Evolutionary conservation across 2,329 filamentous ascomycete genomes (phyloP).

Genomic region (Pestalotiopsis sp.): DNA sequence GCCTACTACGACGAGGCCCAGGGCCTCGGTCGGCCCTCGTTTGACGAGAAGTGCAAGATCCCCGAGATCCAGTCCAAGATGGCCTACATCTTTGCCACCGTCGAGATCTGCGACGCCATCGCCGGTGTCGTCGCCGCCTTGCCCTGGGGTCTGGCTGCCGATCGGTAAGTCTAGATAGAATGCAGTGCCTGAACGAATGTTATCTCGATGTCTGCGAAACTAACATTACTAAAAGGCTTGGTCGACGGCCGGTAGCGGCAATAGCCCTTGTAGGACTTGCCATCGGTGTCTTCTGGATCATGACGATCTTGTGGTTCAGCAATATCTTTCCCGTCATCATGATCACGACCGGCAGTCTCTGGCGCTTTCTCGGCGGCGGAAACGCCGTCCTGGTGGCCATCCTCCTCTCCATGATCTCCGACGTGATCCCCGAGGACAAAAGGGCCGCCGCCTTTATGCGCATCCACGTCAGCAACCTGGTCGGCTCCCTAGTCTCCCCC

Average conservation of each 20-base stretch:
- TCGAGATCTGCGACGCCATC: slow-evolving; percentile 30
- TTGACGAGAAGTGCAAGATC: slow-evolving; percentile 39
- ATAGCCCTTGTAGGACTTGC: slow-evolving; percentile 33
- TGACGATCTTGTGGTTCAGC: slow-evolving; percentile 37
- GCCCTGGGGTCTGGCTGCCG: slow-evolving; percentile 41
- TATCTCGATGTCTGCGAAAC: not conserved
- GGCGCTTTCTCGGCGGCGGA: slow-evolving; percentile 38
- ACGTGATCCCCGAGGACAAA: slow-evolving; percentile 38
- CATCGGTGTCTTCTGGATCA: slow-evolving; percentile 29
- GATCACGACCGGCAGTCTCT: slow-evolving; percentile 36
- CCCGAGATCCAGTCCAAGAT: slow-evolving; percentile 37
- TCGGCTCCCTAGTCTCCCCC: slow-evolving; percentile 39
- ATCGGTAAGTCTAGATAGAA: slow-evolving; percentile 26
- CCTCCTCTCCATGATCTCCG: slow-evolving; percentile 38
- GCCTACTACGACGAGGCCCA: slow-evolving; percentile 33
- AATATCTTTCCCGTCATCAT: slow-evolving; percentile 33
- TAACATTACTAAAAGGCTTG: slow-evolving; percentile 29
- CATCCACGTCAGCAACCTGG: slow-evolving; percentile 30
- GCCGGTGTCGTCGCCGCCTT: slow-evolving; percentile 38
- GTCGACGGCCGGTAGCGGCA: slow-evolving; percentile 37
- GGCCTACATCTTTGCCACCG: slow-evolving; percentile 36
- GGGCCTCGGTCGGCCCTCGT: slow-evolving; percentile 28
- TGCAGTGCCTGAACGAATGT: not conserved
- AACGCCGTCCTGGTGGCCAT: slow-evolving; percentile 33
- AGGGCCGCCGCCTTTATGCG: slow-evolving; percentile 41